phyloP scores from a whole-genome alignment of 75 land plant species.

The Cupressus sempervirens region DNA sequence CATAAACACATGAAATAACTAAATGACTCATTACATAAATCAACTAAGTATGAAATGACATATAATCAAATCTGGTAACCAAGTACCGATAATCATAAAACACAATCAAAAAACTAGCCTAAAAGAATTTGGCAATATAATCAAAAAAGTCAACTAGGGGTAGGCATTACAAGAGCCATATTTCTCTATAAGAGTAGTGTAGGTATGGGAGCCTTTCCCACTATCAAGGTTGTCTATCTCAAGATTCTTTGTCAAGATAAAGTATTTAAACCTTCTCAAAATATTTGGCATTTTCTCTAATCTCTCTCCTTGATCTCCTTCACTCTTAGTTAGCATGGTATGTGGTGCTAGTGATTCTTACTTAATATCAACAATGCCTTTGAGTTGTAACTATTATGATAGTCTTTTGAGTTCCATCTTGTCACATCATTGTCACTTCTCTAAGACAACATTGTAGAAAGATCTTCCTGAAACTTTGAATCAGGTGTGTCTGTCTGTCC shows the following conservation, averaged over 20 bases:
- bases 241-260: slow-evolving; percentile 55
- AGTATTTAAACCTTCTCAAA: slow-evolving; percentile 67
- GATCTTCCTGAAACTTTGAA: slow-evolving; percentile 43
- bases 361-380: slow-evolving; percentile 55
- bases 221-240: slow-evolving; percentile 34
- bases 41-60: too few species aligned
- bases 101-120: too few species aligned
- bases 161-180: too few species aligned
- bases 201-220: slow-evolving; percentile 19
- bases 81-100: too few species aligned
- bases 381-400: slow-evolving; percentile 59
- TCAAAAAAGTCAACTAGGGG: too few species aligned
- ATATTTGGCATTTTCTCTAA: slow-evolving; percentile 64
- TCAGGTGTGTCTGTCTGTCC: slow-evolving; percentile 57
- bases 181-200: slow-evolving; percentile 16
- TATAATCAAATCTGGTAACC: too few species aligned
- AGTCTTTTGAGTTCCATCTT: slow-evolving; percentile 41
- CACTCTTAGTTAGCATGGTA: slow-evolving; percentile 52
- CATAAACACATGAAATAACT: too few species aligned
- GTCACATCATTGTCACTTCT: slow-evolving; percentile 38
- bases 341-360: slow-evolving; percentile 80
- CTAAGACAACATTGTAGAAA: slow-evolving; percentile 37
- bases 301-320: slow-evolving; percentile 46
- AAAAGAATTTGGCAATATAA: too few species aligned
- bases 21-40: too few species aligned